Evolutionary conservation across 805 yeast species (phyloP), one percentile per base, ranked within the genome.

Genomic region (Zygosaccharomyces bisporus): DNA sequence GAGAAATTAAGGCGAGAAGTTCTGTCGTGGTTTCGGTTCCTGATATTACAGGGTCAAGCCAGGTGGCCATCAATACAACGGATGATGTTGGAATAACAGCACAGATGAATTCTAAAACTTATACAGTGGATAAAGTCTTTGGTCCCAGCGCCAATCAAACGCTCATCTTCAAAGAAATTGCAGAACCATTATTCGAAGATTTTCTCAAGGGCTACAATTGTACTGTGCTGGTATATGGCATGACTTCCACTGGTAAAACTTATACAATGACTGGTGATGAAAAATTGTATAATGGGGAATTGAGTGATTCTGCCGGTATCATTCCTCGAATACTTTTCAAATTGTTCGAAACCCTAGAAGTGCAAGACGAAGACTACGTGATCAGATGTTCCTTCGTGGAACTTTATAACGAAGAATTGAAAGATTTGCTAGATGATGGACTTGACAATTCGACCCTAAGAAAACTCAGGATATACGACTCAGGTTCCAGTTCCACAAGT

Each of bases 191-290:
- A 43, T 72, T 83, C 39, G 72, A 74, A 19, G 95, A 90, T 50
- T 75, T 88, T 47, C 66, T 88, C 45, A 68, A 73, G 41, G 95
- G 91, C 16, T 84, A 81, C 59, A 87, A 86, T 59, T 87, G 89
- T 52, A 84, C 95, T 0, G 74, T 87, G 21, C 72, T 88, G 52
- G 95, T 93, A 0, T 89, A 89, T 65, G 96, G 96, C 4, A 95
- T 87, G 74, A 88, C 95, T 0, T 93, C 95, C 1, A 85, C 95
- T 0, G 95, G 95, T 19, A 88, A 87, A 56, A 87, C 96, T 0
- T 80, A 80, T 58, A 72, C 86, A 9, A 80, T 80, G 93, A 79
- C 85, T 1, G 95, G 95, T 4, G 84, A 85, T 35, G 70, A 75
- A 40, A 53, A 57, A 21, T 39, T 59, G 25, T 54, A 58, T 35